phyloP scores from a whole-genome alignment of 148 eudicot species.

The Arbutus unedo region DNA sequence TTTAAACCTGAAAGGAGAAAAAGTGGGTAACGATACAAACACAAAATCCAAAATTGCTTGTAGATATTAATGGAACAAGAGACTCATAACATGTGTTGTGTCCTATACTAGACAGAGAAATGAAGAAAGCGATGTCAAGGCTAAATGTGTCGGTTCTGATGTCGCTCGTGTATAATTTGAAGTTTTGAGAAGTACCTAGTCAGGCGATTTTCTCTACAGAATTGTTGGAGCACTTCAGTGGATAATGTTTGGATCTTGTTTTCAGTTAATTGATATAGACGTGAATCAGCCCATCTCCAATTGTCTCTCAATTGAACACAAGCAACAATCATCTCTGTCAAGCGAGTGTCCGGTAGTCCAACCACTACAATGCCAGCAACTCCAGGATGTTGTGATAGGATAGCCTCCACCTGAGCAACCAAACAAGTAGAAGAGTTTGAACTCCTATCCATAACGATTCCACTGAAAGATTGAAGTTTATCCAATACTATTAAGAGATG shows the following conservation, averaged over 20 bases:
- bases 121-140: not conserved
- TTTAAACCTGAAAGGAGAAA: constrained; percentile 59
- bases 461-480: not conserved
- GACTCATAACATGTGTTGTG: not conserved
- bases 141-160: not conserved
- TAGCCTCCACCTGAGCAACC: constrained; percentile 59
- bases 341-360: constrained; percentile 64
- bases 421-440: constrained; percentile 11
- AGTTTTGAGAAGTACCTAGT: constrained; percentile 45
- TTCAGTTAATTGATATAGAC: constrained; percentile 14
- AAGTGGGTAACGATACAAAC: not conserved
- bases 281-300: constrained; percentile 64
- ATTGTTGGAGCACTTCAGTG: constrained; percentile 45
- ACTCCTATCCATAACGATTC: not conserved
- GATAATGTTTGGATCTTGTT: constrained; percentile 32
- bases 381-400: constrained; percentile 76
- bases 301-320: constrained; percentile 49
- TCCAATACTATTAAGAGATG: not conserved
- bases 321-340: constrained; percentile 73
- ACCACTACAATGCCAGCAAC: constrained; percentile 46
- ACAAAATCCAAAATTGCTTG: not conserved
- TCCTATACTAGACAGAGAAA: not conserved
- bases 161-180: not conserved
- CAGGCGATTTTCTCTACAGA: constrained; percentile 48
- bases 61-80: not conserved